Percentiles rank a stretch among this genome's conserved stretches.
phyloP scores from a whole-genome alignment of 805 yeast species.

The Zygosaccharomyces siamensis region DNA sequence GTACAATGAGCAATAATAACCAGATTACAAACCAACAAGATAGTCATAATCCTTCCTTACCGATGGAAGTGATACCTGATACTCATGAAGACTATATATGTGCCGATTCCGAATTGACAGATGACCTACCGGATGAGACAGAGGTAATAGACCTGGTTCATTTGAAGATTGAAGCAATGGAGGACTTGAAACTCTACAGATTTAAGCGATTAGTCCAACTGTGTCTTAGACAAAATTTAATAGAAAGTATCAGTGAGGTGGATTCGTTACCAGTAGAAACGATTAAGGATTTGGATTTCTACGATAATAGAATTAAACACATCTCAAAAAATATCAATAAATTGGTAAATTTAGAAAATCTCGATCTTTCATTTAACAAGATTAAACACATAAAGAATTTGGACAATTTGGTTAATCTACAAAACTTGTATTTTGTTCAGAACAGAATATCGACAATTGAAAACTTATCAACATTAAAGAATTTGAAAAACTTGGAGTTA shows the following conservation, averaged over 20 bases:
- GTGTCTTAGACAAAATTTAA: conserved; percentile 77
- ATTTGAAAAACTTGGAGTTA: conserved; percentile 68
- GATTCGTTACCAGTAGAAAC: conserved; percentile 53
- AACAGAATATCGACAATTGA: conserved; percentile 74
- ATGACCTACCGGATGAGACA: conserved; percentile 51
- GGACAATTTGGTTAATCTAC: conserved; percentile 54
- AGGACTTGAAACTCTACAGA: conserved; percentile 52
- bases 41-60: background rate
- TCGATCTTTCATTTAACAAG: conserved; percentile 88
- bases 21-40: background rate
- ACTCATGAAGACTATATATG: conserved; percentile 48
- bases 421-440: conserved; percentile 79
- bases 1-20: background rate
- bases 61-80: conserved; percentile 31
- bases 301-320: conserved; percentile 87
- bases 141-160: conserved; percentile 64
- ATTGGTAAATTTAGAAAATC: conserved; percentile 48
- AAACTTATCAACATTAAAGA: conserved; percentile 51
- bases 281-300: conserved; percentile 76
- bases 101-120: conserved; percentile 64
- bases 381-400: conserved; percentile 81
- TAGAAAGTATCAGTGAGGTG: conserved; percentile 67
- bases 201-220: conserved; percentile 55
- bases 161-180: conserved; percentile 59
- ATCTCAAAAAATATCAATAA: conserved; percentile 66